Evolutionary conservation across 306 rosid genomes (phyloP), one percentile per base, ranked within the genome.

Genomic region (Castanea sativa): DNA sequence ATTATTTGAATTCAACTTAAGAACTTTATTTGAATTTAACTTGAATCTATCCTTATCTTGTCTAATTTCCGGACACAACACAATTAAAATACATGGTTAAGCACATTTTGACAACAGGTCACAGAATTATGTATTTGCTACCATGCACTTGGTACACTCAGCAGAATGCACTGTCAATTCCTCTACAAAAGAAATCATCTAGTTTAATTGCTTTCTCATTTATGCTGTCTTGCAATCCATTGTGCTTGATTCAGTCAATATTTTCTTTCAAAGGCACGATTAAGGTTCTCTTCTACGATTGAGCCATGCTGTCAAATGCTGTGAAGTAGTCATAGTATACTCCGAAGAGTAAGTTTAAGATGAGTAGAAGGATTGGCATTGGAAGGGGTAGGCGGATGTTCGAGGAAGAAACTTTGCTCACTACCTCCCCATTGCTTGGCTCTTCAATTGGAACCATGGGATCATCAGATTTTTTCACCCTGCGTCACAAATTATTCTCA

Each of bases 341-440:
- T 55, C 71, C 69, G 21, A 80, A 52, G 43, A 73, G 65, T 30
- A 81, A 61, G 58, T 1, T 69, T 53, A 76, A 9, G 80, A 78
- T 60, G 81, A 79, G 53, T 78, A 83, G 71, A 23, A 83, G 67
- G 56, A 77, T 25, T 43, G 84, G 59, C 6, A 49, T 14, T 5
- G 82, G 82, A 86, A 82, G 76, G 6, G 94, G 94, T 5, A 83
- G 58, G 65, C 76, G 80, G 76, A 29, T 76, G 83, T 33, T 84
- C 6, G 97, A 90, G 73, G 91, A 85, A 25, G 96, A 91, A 82
- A 75, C 79, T 71, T 61, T 27, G 32, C 63, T 83, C 74, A 71
- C 67, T 60, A 84, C 32, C 71, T 81, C 91, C 81, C 82, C 79
- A 43, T 60, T 25, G 2, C 74, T 33, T 15, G 86, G 91, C 75